A percentile compares a stretch with the other conserved stretches of the same genome.
phyloP scores from a whole-genome alignment of 176 grass and related monocot species.

The Elymus sibiricus region DNA sequence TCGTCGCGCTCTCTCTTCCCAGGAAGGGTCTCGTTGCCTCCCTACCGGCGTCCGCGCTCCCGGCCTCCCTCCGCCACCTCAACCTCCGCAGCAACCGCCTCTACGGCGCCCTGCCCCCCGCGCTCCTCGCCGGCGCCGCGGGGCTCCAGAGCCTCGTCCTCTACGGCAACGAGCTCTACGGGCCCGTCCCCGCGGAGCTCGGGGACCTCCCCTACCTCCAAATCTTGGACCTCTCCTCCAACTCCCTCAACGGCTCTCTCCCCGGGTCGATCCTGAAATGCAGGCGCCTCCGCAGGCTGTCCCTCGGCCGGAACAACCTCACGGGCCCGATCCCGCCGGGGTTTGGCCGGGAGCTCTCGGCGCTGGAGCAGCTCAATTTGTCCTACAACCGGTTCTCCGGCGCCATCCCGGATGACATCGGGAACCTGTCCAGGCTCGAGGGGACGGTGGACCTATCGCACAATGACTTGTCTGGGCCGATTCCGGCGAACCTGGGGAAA shows the following conservation, averaged over 20 bases:
- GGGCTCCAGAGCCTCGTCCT: constrained; percentile 85
- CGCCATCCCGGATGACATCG: constrained; percentile 56
- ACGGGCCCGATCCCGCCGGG: constrained; percentile 47
- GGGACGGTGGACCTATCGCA: constrained; percentile 84
- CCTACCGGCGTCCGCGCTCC: constrained; percentile 45
- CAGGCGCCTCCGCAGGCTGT: constrained; percentile 62
- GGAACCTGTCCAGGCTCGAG: constrained; percentile 69
- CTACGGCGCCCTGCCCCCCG: constrained; percentile 39
- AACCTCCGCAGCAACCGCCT: constrained; percentile 74
- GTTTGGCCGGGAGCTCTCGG: constrained; percentile 35
- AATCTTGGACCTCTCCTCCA: constrained; percentile 80
- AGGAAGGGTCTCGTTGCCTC: constrained; percentile 49
- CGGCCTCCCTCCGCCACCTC: constrained; percentile 73
- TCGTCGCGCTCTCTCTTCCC: constrained; percentile 68
- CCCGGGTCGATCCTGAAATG: constrained; percentile 60
- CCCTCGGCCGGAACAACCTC: constrained; percentile 63
- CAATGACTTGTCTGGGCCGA: constrained; percentile 72
- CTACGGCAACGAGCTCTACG: constrained; percentile 65
- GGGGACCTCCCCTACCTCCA: constrained; percentile 71
- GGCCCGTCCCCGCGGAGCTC: constrained; percentile 54
- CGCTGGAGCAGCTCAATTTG: constrained; percentile 74
- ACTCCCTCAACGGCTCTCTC: constrained; percentile 62
- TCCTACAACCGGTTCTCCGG: constrained; percentile 72
- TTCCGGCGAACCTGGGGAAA: constrained; percentile 63
- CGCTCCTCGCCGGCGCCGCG: constrained; percentile 25